phyloP scores from a whole-genome alignment of 2,329 filamentous ascomycete genomes.

The Zymoseptoria ardabiliae region DNA sequence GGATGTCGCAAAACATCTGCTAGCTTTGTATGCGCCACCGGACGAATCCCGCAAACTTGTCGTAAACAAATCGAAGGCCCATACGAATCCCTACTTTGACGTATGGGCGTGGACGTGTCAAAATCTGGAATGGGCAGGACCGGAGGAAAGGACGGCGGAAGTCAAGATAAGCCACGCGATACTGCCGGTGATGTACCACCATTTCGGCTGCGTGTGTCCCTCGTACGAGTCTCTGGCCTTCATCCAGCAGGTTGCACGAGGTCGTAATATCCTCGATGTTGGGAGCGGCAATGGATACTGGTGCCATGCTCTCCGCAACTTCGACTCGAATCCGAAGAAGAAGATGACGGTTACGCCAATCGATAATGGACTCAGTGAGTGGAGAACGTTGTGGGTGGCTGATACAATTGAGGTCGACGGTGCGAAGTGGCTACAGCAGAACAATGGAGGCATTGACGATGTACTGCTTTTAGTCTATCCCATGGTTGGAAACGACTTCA shows the following conservation, averaged over 20 bases:
- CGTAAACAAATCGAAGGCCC: conserved; percentile 37
- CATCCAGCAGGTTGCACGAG: conserved; percentile 48
- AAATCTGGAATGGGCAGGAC: conserved; percentile 59
- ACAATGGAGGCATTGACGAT: conserved; percentile 45
- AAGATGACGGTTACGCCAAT: conserved; percentile 47
- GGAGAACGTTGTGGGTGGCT: conserved; percentile 60
- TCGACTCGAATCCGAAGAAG: conserved; percentile 39
- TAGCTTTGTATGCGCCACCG: conserved; percentile 46
- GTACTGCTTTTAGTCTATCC: conserved; percentile 67
- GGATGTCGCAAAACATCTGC: conserved; percentile 51
- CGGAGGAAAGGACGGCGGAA: conserved; percentile 45
- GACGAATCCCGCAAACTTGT: conserved; percentile 25
- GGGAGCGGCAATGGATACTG: conserved; percentile 71
- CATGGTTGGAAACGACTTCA: conserved; percentile 61
- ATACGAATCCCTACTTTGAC: conserved; percentile 59
- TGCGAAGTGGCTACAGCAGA: conserved; percentile 47
- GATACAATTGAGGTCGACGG: conserved; percentile 61
- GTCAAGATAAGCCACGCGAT: conserved; percentile 58
- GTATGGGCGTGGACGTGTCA: conserved; percentile 61
- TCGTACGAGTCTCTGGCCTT: conserved; percentile 58
- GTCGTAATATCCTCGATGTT: conserved; percentile 54
- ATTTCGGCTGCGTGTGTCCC: conserved; percentile 67
- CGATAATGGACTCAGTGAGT: conserved; percentile 61
- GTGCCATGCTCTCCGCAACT: conserved; percentile 60
- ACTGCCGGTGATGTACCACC: conserved; percentile 67